phyloP scores from a whole-genome alignment of 2,329 filamentous ascomycete genomes.

The Cordyceps pruinosa region DNA sequence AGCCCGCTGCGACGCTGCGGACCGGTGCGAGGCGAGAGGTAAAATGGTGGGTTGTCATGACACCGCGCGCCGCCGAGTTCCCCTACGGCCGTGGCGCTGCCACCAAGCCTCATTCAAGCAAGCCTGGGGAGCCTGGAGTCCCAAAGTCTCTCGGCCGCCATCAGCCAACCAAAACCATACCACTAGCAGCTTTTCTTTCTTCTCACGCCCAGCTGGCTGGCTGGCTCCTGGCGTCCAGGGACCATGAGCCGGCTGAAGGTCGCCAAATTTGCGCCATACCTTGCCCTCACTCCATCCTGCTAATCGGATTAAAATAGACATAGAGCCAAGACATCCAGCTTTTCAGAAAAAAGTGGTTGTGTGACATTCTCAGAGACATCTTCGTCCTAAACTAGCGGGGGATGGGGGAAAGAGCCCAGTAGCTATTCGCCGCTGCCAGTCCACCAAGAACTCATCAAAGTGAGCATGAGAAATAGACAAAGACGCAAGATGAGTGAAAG shows the following conservation, averaged over 20 bases:
- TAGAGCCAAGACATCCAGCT: background rate
- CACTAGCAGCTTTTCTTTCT: background rate
- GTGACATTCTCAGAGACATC: background rate
- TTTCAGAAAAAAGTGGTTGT: background rate
- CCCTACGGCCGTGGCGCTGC: background rate
- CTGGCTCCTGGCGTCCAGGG: background rate
- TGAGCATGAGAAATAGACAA: no score
- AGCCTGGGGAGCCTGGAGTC: no score
- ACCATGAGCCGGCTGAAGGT: no score
- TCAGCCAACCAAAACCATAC: background rate
- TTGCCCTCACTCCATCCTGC: background rate
- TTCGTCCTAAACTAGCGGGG: background rate
- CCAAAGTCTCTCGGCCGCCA: background rate
- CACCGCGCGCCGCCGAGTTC: background rate
- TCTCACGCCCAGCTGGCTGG: background rate
- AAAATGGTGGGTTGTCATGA: background rate
- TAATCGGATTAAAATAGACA: background rate
- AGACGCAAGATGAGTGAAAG: no score
- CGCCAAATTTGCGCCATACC: no score
- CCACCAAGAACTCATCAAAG: no score
- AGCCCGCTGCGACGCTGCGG: conserved; percentile 4
- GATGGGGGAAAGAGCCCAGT: background rate
- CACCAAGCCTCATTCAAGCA: no score
- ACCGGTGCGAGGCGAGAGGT: conserved; percentile 9
- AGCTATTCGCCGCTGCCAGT: no score